These are phyloP conservation scores for Hypoxylon sp. DNA, from an alignment of 2,329 filamentous ascomycete genomes.

Conservation along the genomic window DNA sequence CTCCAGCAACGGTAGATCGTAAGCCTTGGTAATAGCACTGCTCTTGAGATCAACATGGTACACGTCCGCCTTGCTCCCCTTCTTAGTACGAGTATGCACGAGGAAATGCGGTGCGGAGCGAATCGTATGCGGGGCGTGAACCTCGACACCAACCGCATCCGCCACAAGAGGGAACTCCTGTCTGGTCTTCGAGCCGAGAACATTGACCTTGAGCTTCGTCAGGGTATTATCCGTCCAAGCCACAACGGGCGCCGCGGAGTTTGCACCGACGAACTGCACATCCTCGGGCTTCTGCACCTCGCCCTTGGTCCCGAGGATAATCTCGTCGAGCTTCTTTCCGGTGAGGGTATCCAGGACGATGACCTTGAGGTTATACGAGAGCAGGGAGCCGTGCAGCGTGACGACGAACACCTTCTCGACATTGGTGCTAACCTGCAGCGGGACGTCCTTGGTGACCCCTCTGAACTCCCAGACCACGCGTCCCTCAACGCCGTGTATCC, in stretches of 20 bases:
- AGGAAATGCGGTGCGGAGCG: slow-evolving; percentile 86
- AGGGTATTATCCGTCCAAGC: slow-evolving; percentile 79
- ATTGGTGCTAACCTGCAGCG: slow-evolving; percentile 82
- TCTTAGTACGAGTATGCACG: slow-evolving; percentile 80
- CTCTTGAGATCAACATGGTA: slow-evolving; percentile 85
- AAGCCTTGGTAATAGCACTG: slow-evolving; percentile 79
- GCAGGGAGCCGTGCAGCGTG: slow-evolving; percentile 77
- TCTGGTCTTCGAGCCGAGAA: slow-evolving; percentile 73
- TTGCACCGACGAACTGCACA: slow-evolving; percentile 82
- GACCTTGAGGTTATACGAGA: slow-evolving; percentile 83
- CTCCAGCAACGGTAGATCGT: slow-evolving; percentile 79
- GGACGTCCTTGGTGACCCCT: slow-evolving; percentile 77
- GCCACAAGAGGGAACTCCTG: slow-evolving; percentile 68
- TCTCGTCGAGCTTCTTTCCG: slow-evolving; percentile 80
- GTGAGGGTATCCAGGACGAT: slow-evolving; percentile 79
- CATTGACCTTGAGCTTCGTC: slow-evolving; percentile 77
- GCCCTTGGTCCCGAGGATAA: slow-evolving; percentile 79
- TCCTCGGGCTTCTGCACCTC: slow-evolving; percentile 76
- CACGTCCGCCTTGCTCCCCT: slow-evolving; percentile 85
- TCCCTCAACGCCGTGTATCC: slow-evolving; percentile 81
- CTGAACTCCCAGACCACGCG: slow-evolving; percentile 83
- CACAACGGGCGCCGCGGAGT: slow-evolving; percentile 80
- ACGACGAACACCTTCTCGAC: slow-evolving; percentile 81
- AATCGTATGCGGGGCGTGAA: slow-evolving; percentile 81
- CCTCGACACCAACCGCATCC: slow-evolving; percentile 67